Percentiles rank a stretch among this genome's conserved stretches.
Evolutionary conservation across 495 filamentous ascomycete species (phyloP).

Genomic region (Durotheca rogersii): DNA sequence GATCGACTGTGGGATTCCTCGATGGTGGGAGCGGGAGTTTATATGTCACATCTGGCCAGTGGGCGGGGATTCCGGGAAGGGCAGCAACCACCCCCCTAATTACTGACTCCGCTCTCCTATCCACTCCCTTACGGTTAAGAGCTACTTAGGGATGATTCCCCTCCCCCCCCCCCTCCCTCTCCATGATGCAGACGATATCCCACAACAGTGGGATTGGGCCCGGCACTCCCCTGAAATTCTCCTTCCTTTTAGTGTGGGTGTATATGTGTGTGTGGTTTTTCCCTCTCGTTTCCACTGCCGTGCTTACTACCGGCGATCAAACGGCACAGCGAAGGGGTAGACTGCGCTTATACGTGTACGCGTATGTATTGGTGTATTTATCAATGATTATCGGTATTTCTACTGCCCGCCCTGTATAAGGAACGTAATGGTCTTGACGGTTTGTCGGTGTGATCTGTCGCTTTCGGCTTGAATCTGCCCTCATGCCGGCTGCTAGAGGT

Average conservation of each 20-base stretch:
- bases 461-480: too few relatives aligned
- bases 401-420: too few relatives aligned
- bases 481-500: too few relatives aligned
- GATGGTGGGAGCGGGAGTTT: constrained; percentile 28
- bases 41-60: constrained; percentile 29
- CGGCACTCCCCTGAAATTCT: neutral
- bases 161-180: constrained; percentile 25
- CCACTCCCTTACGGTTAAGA: constrained; percentile 32
- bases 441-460: neutral
- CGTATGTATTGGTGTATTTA: neutral
- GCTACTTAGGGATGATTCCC: too few relatives aligned
- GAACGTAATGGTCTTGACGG: neutral
- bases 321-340: neutral
- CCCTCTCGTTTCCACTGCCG: neutral
- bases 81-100: constrained; percentile 18
- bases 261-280: too few relatives aligned
- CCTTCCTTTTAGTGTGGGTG: neutral
- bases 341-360: neutral
- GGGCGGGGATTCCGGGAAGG: constrained; percentile 29
- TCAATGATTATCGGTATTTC: neutral
- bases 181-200: constrained; percentile 17
- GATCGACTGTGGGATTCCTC: constrained; percentile 21
- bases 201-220: constrained; percentile 3
- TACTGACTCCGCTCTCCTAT: constrained; percentile 18
- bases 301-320: neutral